Evolutionary conservation across 148 eudicot species (phyloP), one percentile per base, ranked within the genome.

Genomic region (Heliamphora exappendiculata): DNA sequence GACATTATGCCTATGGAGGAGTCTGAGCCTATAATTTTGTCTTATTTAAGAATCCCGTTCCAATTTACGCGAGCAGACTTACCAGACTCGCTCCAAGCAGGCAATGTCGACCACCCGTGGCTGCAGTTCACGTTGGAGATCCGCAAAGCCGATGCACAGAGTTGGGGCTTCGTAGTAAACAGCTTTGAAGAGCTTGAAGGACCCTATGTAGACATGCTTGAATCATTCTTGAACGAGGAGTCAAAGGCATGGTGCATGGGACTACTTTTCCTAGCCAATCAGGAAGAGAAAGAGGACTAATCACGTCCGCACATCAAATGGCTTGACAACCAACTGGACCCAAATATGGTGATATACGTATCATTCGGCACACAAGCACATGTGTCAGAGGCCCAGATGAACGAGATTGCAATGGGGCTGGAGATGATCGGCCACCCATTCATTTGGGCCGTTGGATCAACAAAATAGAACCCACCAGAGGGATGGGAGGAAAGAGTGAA

Each of bases 101-200:
- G 42, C 13, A n/a, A 63, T 7, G 42, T 7, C 20, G 67, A 63
- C 0, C 41, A 28, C 41, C 12, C 12, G 24, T 63, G 67, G 67
- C 9, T 17, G 22, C 44, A 7, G 13, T 63, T 63, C 67, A 6
- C 7, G 1, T 19, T 12, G 16, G 67, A 17, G 41, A 42, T 63
- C 12, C 0, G 8, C 3, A 6, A 34, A 34, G 67, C 67, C 24
- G 67, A 63, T 33, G 24, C 9, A 31, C 7, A 17, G 33, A 64
- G 67, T 42, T 9, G 8, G n/a, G 67, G 67, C 9, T 63, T 63
- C 67, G 17, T 63, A 7, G 67, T 64, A 41, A 64, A 64, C 16
- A 64, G 67, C 26, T 64, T 34, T 64, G 67, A 64, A 64, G 44
- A 64, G 67, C 67, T 64, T 64, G 67, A 64, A 64, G 67, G 67